Percentiles rank a stretch among this genome's conserved stretches.
These are phyloP conservation scores for Neurospora cerealis DNA, from an alignment of 495 filamentous ascomycete genomes.

Conservation along the genomic window DNA sequence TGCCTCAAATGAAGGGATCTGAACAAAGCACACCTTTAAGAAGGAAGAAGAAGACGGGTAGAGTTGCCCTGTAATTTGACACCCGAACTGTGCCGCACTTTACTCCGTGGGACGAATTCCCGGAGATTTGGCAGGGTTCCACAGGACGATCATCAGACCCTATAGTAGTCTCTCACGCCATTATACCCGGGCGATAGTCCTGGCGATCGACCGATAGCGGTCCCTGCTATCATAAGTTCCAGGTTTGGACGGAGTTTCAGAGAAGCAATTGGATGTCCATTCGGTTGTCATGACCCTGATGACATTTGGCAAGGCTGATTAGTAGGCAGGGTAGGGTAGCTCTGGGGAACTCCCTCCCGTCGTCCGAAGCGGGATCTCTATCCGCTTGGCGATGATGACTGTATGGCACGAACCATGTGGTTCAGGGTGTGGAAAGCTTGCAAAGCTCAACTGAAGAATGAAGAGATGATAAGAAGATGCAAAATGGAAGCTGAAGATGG, in stretches of 20 bases:
- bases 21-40: no score
- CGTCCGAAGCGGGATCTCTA: not conserved
- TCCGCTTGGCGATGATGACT: not conserved
- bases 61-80: not conserved
- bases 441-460: not conserved
- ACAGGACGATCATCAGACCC: not conserved
- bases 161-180: no score
- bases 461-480: not conserved
- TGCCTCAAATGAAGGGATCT: no score
- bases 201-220: not conserved
- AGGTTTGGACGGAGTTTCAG: not conserved
- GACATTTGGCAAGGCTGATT: not conserved
- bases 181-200: no score
- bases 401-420: not conserved
- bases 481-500: not conserved
- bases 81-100: not conserved
- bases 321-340: not conserved
- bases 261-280: no score
- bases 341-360: not conserved
- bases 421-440: not conserved
- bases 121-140: constrained; percentile 1
- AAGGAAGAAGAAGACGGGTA: not conserved
- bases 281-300: no score
- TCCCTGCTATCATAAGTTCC: not conserved
- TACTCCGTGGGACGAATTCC: constrained; percentile 2